Conservation (phyloP, 2,329 filamentous ascomycete species). For the Cercospora berteroae region DNA sequence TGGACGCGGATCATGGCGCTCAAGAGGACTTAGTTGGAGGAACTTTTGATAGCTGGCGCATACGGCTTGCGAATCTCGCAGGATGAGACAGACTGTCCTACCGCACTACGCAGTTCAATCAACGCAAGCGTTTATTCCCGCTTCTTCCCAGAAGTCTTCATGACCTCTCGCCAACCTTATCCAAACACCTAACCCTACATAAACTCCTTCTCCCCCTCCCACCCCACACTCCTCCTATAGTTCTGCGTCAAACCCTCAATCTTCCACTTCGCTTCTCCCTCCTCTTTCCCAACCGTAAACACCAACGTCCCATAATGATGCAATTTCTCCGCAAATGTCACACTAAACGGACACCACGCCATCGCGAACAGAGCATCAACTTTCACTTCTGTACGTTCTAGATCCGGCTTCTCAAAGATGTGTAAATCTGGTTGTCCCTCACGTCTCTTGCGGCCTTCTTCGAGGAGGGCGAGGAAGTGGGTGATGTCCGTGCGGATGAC, state of each 20-base stretch:
- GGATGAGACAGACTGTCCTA: background rate
- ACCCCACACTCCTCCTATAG: conserved; percentile 25
- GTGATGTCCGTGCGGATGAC: conserved; percentile 20
- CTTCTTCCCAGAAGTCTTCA: background rate
- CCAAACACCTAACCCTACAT: background rate
- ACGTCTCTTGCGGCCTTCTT: conserved; percentile 19
- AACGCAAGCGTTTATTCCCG: background rate
- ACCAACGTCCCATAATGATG: conserved; percentile 27
- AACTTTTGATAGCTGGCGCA: background rate
- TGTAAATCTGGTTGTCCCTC: conserved; percentile 15
- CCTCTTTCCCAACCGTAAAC: conserved; percentile 19
- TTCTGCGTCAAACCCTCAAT: conserved; percentile 27
- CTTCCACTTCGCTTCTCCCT: conserved; percentile 18
- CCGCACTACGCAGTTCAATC: background rate
- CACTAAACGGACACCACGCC: conserved; percentile 24
- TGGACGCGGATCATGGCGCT: background rate
- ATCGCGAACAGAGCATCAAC: conserved; percentile 21
- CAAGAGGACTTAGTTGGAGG: background rate
- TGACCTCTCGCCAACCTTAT: background rate
- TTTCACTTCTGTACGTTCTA: conserved; percentile 20
- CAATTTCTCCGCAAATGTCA: conserved; percentile 27
- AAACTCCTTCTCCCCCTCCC: conserved; percentile 19
- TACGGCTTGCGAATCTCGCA: background rate
- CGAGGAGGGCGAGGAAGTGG: conserved; percentile 21
- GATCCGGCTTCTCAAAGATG: conserved; percentile 19